A percentile compares a stretch with the other conserved stretches of the same genome.
Conservation (phyloP, 2,329 filamentous ascomycete genomes). For the Lojkania enalia region DNA sequence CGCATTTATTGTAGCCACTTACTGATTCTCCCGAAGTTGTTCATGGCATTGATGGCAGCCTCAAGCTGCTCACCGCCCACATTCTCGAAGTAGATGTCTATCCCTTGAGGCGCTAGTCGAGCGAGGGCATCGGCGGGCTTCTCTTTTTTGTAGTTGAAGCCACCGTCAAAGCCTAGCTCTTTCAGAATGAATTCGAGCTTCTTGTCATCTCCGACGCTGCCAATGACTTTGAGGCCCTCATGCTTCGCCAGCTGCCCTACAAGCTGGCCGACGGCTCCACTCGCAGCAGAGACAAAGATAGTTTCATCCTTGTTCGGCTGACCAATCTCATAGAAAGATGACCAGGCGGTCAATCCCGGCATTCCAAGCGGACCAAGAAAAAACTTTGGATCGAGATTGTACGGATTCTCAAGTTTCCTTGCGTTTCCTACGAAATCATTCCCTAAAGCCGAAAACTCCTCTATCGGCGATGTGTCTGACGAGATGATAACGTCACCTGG, state of each 20-base stretch:
- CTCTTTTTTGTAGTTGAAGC: constrained; percentile 90
- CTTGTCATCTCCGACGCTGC: constrained; percentile 76
- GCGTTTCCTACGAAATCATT: constrained; percentile 51
- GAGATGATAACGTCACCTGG: constrained; percentile 68
- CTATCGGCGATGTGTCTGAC: constrained; percentile 55
- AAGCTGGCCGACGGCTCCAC: constrained; percentile 79
- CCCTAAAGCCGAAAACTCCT: constrained; percentile 68
- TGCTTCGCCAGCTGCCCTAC: constrained; percentile 84
- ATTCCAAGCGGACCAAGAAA: constrained; percentile 80
- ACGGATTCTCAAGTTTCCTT: constrained; percentile 68
- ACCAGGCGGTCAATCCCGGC: constrained; percentile 77
- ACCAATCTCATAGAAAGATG: constrained; percentile 73
- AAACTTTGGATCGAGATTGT: constrained; percentile 65
- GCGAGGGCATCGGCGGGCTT: constrained; percentile 67
- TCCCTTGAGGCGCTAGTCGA: constrained; percentile 72
- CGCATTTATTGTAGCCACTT: no score
- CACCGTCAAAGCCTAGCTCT: constrained; percentile 70
- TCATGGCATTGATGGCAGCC: constrained; percentile 67
- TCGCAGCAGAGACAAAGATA: constrained; percentile 79
- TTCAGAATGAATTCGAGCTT: constrained; percentile 76
- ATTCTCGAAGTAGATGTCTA: constrained; percentile 85
- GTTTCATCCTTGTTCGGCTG: constrained; percentile 77
- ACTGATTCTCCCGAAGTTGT: constrained; percentile 66
- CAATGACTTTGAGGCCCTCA: constrained; percentile 77
- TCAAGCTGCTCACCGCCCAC: constrained; percentile 76